Evolutionary conservation across 441 rosid species (phyloP).

Genomic region (Gossypium schwendimanii): DNA sequence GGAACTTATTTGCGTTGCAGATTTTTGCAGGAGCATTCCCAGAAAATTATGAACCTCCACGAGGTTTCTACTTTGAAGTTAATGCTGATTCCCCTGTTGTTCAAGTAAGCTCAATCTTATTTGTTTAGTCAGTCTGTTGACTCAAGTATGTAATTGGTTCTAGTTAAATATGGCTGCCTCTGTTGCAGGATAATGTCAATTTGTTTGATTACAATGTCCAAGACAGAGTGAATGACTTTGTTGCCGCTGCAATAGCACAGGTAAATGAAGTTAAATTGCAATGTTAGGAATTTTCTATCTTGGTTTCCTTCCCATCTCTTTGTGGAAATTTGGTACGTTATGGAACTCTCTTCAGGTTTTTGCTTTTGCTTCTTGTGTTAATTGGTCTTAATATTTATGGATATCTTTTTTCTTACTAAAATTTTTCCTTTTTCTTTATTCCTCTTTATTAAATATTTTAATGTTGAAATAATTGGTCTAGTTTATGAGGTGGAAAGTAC

Average conservation of each 20-base stretch:
- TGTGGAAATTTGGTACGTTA: neutral
- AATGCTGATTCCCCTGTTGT: constrained; percentile 67
- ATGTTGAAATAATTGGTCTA: neutral
- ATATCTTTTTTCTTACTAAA: neutral
- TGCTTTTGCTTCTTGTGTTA: neutral
- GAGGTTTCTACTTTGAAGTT: constrained; percentile 97
- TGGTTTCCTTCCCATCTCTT: neutral
- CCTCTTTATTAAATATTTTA: neutral
- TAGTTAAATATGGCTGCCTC: constrained; percentile 21
- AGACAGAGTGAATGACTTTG: constrained; percentile 84
- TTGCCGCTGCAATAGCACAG: constrained; percentile 88
- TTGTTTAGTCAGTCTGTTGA: constrained; percentile 13
- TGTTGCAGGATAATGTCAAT: constrained; percentile 62
- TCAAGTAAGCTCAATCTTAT: constrained; percentile 48
- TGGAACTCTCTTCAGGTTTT: neutral
- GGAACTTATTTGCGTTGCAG: constrained; percentile 31
- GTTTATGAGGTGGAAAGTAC: neutral
- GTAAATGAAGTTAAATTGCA: constrained; percentile 30
- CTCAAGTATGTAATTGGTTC: constrained; percentile 15
- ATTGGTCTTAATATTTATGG: neutral
- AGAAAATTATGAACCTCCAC: constrained; percentile 89
- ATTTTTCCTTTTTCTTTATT: neutral
- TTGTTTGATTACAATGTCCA: constrained; percentile 96
- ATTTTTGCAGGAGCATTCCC: constrained; percentile 99
- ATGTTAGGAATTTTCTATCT: constrained; percentile 1